Evolutionary conservation across 1,284 basidiomycete species (phyloP).

Genomic region (Erythrobasidium hasegawianum): DNA sequence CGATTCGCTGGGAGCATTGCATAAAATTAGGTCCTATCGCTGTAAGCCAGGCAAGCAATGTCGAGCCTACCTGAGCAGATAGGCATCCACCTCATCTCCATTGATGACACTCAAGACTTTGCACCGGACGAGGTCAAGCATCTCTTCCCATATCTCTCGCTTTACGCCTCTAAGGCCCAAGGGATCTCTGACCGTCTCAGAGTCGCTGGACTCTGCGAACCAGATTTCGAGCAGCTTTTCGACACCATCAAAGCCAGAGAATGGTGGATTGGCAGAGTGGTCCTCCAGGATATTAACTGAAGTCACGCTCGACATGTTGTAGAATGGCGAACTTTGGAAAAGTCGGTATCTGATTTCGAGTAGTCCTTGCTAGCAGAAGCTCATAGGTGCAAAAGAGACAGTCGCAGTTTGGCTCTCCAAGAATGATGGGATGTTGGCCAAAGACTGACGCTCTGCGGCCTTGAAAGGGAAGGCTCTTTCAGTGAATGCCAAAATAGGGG

Average conservation of each 20-base stretch:
- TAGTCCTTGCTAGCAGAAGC: no score
- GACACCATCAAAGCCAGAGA: constrained; percentile 55
- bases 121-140: constrained; percentile 96
- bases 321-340: background rate
- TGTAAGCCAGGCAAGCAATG: background rate
- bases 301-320: background rate
- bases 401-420: no score
- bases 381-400: no score
- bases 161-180: constrained; percentile 73
- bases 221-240: constrained; percentile 98
- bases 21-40: background rate
- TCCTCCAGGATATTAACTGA: constrained; percentile 30
- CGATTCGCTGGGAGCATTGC: constrained; percentile 70
- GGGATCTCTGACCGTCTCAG: constrained; percentile 40
- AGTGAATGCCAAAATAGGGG: background rate
- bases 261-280: background rate
- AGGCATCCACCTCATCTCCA: constrained; percentile 86
- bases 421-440: no score
- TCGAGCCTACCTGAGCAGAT: constrained; percentile 76
- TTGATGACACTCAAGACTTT: constrained; percentile 88
- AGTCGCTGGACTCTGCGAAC: constrained; percentile 67
- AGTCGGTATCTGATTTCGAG: background rate
- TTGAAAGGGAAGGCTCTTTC: background rate
- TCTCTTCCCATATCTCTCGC: constrained; percentile 83
- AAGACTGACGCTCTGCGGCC: background rate